Evolutionary conservation across 306 rosid species (phyloP).

Genomic region (Ochetophila trinervis): DNA sequence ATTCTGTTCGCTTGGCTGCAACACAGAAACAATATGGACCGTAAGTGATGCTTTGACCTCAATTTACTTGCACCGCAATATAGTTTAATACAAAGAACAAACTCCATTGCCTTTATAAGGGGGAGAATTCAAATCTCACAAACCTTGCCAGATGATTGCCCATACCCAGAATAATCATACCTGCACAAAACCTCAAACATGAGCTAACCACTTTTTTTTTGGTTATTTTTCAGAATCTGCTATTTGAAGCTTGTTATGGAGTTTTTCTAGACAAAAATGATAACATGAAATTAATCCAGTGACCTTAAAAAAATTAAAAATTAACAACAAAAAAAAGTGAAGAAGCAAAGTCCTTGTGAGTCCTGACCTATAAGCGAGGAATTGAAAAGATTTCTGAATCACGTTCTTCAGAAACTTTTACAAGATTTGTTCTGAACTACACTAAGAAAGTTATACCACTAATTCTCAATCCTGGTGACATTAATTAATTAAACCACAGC

Average conservation of each 20-base stretch:
- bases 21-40: slow-evolving; percentile 27
- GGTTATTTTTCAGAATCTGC: slow-evolving; percentile 8
- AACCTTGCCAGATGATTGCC: slow-evolving; percentile 96
- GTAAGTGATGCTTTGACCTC: slow-evolving; percentile 23
- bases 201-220: slow-evolving; percentile 17
- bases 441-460: slow-evolving; percentile 9
- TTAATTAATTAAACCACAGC: slow-evolving; percentile 3
- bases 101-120: neutral
- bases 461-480: slow-evolving; percentile 15
- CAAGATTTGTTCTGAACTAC: neutral
- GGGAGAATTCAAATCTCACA: slow-evolving; percentile 30
- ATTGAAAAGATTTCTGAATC: neutral
- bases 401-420: neutral
- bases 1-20: slow-evolving; percentile 95
- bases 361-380: too few relatives aligned
- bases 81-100: neutral
- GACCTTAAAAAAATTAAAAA: too few relatives aligned
- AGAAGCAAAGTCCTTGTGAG: neutral
- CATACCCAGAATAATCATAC: slow-evolving; percentile 94
- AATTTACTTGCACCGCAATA: slow-evolving; percentile 18
- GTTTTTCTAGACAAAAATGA: neutral
- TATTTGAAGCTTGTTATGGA: neutral
- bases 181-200: slow-evolving; percentile 42
- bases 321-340: neutral
- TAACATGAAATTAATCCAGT: neutral